Evolutionary conservation across 2,329 filamentous ascomycete genomes (phyloP).

Genomic region (Arthrobotrys sinensis): DNA sequence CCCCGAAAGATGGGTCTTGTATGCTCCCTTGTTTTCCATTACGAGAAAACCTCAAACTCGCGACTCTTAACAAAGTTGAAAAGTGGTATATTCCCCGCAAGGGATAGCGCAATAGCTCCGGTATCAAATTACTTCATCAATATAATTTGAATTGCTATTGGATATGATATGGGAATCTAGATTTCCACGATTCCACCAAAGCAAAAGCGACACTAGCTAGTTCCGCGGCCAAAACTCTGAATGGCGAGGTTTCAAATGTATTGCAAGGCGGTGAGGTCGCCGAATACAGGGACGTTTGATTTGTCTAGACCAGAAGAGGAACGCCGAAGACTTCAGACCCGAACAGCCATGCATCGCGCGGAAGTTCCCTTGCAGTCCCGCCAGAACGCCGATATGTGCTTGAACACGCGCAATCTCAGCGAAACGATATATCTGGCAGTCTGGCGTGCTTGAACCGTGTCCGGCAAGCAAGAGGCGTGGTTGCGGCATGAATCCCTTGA

Average conservation of each 20-base stretch:
- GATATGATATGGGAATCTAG: slow-evolving; percentile 1
- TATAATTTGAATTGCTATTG: neutral
- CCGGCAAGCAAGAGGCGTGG: neutral
- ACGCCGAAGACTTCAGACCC: neutral
- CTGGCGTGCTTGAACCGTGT: neutral
- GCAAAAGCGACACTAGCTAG: neutral
- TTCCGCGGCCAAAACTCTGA: neutral
- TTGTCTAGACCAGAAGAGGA: slow-evolving; percentile 1
- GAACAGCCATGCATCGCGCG: neutral
- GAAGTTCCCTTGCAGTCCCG: neutral
- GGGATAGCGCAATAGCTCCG: neutral
- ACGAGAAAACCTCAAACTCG: no score
- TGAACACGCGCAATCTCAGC: neutral
- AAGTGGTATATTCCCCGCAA: no score
- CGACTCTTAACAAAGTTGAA: no score
- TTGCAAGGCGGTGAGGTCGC: slow-evolving; percentile 11
- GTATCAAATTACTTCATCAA: neutral
- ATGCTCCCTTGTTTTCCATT: no score
- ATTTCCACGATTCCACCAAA: neutral
- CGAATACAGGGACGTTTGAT: slow-evolving; percentile 24
- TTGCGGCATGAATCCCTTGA: no score
- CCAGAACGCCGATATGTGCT: slow-evolving; percentile 18
- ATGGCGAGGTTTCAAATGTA: neutral
- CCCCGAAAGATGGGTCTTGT: no score
- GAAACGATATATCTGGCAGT: neutral